phyloP scores from a whole-genome alignment of 768 basidiomycete species.

The Pisolithus sp. region DNA sequence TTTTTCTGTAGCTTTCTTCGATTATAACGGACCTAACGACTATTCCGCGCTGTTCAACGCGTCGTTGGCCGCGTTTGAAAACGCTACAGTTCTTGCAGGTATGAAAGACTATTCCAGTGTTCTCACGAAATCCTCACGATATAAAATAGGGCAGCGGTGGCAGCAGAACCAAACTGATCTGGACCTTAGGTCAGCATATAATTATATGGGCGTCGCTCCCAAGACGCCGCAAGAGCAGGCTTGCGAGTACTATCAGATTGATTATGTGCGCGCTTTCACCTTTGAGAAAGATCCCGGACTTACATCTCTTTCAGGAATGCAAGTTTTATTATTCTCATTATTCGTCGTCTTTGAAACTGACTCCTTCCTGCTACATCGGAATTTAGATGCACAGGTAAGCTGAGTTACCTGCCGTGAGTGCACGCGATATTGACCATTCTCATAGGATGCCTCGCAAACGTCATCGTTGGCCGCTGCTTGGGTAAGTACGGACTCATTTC shows the following conservation, averaged over 20 bases:
- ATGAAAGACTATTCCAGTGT: background rate
- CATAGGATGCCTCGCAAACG: constrained; percentile 54
- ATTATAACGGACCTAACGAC: background rate
- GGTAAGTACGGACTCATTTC: constrained; percentile 30
- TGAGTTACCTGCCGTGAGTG: background rate
- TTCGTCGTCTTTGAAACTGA: constrained; percentile 4
- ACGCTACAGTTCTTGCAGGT: background rate
- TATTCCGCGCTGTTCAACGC: background rate
- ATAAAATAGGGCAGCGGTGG: constrained; percentile 37
- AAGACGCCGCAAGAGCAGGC: constrained; percentile 41
- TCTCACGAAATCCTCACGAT: too few relatives aligned
- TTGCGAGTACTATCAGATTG: constrained; percentile 52
- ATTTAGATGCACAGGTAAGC: constrained; percentile 25
- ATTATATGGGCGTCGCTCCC: constrained; percentile 41
- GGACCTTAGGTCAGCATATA: constrained; percentile 49
- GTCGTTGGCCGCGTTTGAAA: background rate
- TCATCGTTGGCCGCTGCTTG: constrained; percentile 60
- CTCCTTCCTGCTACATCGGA: background rate
- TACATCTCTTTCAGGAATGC: constrained; percentile 21
- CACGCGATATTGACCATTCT: constrained; percentile 25
- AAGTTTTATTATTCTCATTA: constrained; percentile 5
- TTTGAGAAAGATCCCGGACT: too few relatives aligned
- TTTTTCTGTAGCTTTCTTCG: background rate
- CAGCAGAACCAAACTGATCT: constrained; percentile 41
- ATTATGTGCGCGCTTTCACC: constrained; percentile 22